Evolutionary conservation across 306 rosid species (phyloP).

Genomic region (Dalbergia cochinchinensis): DNA sequence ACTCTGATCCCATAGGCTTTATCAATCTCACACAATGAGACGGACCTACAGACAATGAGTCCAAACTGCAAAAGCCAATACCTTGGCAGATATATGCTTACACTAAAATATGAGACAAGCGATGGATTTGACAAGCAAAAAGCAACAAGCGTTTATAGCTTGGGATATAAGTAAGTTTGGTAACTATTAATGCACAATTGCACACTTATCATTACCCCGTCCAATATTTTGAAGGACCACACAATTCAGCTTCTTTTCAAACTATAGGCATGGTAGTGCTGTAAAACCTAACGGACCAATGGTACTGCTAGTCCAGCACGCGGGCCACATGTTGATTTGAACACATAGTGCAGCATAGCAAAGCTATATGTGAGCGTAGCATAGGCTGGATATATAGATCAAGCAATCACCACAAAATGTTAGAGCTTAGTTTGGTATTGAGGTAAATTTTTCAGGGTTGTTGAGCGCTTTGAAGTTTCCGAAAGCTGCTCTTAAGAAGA

Average conservation of each 20-base stretch:
- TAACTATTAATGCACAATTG: not conserved
- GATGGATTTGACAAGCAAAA: not conserved
- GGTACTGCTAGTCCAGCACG: not conserved
- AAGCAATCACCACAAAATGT: not conserved
- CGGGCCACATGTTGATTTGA: slow-evolving; percentile 6
- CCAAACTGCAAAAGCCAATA: not conserved
- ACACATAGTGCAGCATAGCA: not conserved
- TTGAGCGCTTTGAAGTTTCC: too few species aligned
- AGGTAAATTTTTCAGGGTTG: too few species aligned
- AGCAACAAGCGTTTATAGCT: not conserved
- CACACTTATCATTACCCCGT: not conserved
- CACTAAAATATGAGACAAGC: not conserved
- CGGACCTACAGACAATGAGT: not conserved
- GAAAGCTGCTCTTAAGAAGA: too few species aligned
- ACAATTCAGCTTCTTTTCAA: not conserved
- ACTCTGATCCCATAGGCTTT: not conserved
- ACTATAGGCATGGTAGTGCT: not conserved
- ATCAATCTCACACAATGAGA: not conserved
- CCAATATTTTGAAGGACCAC: slow-evolving; percentile 36
- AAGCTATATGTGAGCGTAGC: slow-evolving; percentile 11
- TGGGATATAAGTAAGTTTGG: not conserved
- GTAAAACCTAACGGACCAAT: slow-evolving; percentile 1
- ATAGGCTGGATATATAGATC: not conserved
- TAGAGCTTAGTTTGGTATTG: too few species aligned
- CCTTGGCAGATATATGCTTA: not conserved